These are phyloP conservation scores for Colletotrichum nymphaeae DNA, from an alignment of 2,329 filamentous ascomycete species.

Conservation along the genomic window DNA sequence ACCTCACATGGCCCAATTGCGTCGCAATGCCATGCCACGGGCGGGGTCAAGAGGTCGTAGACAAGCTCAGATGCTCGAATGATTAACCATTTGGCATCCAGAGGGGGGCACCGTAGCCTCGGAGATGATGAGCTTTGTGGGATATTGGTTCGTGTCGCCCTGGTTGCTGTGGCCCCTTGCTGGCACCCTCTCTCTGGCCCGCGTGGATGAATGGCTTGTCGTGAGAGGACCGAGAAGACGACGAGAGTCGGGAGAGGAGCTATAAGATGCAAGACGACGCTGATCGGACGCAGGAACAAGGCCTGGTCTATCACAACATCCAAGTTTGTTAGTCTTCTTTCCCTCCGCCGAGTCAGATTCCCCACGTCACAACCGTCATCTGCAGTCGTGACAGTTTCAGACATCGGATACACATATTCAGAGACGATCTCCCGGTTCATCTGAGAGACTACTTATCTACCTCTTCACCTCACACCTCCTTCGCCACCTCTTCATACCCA, in stretches of 20 bases:
- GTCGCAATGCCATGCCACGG: conserved; percentile 16
- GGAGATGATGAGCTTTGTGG: conserved; percentile 17
- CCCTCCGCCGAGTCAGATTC: conserved; percentile 9
- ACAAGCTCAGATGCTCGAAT: background rate
- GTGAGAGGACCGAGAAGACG: conserved; percentile 3
- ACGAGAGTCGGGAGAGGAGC: background rate
- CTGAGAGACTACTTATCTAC: background rate
- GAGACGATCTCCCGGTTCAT: conserved; percentile 29
- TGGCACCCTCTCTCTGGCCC: background rate
- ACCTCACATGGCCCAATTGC: conserved; percentile 20
- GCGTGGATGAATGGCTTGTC: background rate
- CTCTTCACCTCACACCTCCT: background rate
- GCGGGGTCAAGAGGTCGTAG: conserved; percentile 7
- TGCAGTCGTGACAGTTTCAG: conserved; percentile 22
- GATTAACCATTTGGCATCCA: background rate
- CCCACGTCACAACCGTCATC: conserved; percentile 15
- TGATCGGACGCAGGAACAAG: conserved; percentile 21
- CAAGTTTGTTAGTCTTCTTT: background rate
- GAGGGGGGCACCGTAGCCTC: background rate
- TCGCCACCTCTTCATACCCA: background rate
- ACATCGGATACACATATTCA: conserved; percentile 19
- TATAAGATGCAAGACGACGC: conserved; percentile 26
- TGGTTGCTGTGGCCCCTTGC: background rate
- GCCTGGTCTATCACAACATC: background rate
- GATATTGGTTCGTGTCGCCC: conserved; percentile 4